Evolutionary conservation across 148 eudicot genomes (phyloP).

Genomic region (Selenicereus undatus): DNA sequence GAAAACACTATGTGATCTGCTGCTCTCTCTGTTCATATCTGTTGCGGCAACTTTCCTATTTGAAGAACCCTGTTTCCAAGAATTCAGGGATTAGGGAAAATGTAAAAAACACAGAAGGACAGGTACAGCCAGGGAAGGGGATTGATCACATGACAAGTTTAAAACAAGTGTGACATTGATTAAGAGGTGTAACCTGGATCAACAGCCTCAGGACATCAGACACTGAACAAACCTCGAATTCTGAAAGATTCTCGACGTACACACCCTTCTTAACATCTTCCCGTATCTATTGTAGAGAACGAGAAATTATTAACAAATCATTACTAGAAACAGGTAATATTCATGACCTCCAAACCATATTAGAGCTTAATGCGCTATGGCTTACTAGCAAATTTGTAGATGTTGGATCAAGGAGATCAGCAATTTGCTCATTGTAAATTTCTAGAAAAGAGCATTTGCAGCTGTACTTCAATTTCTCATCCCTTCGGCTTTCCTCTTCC

Average conservation of each 20-base stretch:
- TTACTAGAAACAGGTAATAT: constrained; percentile 5
- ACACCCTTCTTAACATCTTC: constrained; percentile 91
- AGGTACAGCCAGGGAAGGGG: background rate
- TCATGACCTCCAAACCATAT: background rate
- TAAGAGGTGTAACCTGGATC: constrained; percentile 51
- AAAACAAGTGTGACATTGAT: constrained; percentile 2
- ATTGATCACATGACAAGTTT: constrained; percentile 2
- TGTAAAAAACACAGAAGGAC: background rate
- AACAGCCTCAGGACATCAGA: constrained; percentile 81
- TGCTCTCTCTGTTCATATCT: constrained; percentile 98
- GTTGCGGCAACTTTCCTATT: constrained; percentile 97
- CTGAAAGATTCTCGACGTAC: constrained; percentile 93
- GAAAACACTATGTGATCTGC: constrained; percentile 97
- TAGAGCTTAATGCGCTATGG: background rate
- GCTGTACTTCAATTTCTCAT: constrained; percentile 73
- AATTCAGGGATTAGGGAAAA: constrained; percentile 18
- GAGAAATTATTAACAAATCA: background rate
- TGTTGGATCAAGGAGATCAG: constrained; percentile 95
- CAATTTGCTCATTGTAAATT: constrained; percentile 92
- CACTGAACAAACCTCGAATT: constrained; percentile 88
- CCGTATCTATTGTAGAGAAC: constrained; percentile 50
- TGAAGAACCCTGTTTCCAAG: constrained; percentile 67
- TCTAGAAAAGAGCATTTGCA: constrained; percentile 98
- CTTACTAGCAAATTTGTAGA: constrained; percentile 87
- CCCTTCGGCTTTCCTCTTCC: constrained; percentile 97